Evolutionary conservation across 495 filamentous ascomycete genomes (phyloP).

Genomic region (Achaetomiella virescens): DNA sequence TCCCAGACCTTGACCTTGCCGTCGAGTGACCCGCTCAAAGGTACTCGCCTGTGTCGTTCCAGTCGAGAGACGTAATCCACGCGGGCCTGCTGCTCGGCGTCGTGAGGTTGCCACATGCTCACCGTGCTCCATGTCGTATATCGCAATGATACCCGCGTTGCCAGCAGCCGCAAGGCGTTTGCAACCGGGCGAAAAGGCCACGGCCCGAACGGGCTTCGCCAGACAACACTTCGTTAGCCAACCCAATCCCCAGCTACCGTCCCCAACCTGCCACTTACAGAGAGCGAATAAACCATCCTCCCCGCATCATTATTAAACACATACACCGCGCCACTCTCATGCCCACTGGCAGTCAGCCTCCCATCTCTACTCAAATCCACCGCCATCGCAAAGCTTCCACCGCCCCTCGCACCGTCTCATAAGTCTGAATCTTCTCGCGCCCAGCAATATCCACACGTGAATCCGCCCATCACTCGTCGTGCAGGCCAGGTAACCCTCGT

Average conservation of each 20-base stretch:
- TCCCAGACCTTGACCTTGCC: slow-evolving; percentile 96
- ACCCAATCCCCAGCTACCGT: neutral
- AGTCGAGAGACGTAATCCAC: slow-evolving; percentile 86
- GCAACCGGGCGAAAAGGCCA: slow-evolving; percentile 80
- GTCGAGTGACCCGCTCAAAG: slow-evolving; percentile 82
- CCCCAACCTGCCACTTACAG: slow-evolving; percentile 42
- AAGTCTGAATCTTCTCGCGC: slow-evolving; percentile 55
- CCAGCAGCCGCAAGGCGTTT: slow-evolving; percentile 88
- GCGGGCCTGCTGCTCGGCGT: slow-evolving; percentile 55
- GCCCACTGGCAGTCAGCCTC: slow-evolving; percentile 79
- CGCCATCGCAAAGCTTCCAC: slow-evolving; percentile 68
- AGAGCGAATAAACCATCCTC: slow-evolving; percentile 76
- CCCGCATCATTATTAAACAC: slow-evolving; percentile 89
- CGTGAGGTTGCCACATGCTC: slow-evolving; percentile 83
- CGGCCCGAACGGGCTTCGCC: slow-evolving; percentile 72
- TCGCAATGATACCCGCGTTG: slow-evolving; percentile 77
- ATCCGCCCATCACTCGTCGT: slow-evolving; percentile 79
- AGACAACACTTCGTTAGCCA: slow-evolving; percentile 47
- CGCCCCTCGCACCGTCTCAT: slow-evolving; percentile 66
- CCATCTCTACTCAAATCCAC: slow-evolving; percentile 77
- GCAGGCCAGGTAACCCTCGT: slow-evolving; percentile 75
- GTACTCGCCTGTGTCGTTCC: slow-evolving; percentile 92
- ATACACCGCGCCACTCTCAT: slow-evolving; percentile 89
- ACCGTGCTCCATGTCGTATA: slow-evolving; percentile 87
- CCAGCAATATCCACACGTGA: slow-evolving; percentile 70